These are phyloP conservation scores for Geotrichum ghanense DNA, from an alignment of 805 yeast genomes.

Conservation along the genomic window DNA sequence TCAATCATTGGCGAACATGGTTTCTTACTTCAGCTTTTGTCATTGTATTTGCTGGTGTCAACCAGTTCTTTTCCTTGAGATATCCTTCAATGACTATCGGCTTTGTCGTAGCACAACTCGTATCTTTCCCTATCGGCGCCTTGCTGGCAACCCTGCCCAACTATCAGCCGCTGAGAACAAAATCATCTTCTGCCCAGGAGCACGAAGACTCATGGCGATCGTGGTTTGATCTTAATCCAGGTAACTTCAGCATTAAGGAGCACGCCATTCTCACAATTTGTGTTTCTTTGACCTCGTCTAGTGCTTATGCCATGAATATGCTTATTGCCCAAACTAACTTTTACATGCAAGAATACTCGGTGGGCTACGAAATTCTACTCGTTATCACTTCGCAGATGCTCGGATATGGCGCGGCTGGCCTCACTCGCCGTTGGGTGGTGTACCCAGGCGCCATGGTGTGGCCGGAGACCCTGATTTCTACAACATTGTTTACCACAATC, in stretches of 20 bases:
- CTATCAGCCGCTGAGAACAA: background rate
- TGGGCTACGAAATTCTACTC: background rate
- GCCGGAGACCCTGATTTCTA: conserved; percentile 2
- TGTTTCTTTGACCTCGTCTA: background rate
- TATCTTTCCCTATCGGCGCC: background rate
- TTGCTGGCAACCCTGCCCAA: background rate
- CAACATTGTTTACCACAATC: background rate
- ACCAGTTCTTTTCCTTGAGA: background rate
- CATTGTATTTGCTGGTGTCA: conserved; percentile 2
- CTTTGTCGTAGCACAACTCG: background rate
- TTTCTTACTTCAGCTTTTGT: background rate
- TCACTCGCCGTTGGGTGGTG: background rate
- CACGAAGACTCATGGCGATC: background rate
- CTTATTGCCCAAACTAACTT: background rate
- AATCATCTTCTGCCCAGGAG: background rate
- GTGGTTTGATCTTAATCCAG: conserved; percentile 2
- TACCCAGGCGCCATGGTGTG: background rate
- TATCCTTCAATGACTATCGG: conserved; percentile 2
- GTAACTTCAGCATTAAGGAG: background rate
- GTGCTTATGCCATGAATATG: background rate
- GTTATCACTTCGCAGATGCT: background rate
- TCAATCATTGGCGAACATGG: conserved; percentile 1
- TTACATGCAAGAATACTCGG: background rate
- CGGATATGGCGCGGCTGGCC: conserved; percentile 2
- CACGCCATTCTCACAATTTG: background rate